Conservation (phyloP, 2,329 filamentous ascomycete genomes). For the Cladobotryum mycophilum region DNA sequence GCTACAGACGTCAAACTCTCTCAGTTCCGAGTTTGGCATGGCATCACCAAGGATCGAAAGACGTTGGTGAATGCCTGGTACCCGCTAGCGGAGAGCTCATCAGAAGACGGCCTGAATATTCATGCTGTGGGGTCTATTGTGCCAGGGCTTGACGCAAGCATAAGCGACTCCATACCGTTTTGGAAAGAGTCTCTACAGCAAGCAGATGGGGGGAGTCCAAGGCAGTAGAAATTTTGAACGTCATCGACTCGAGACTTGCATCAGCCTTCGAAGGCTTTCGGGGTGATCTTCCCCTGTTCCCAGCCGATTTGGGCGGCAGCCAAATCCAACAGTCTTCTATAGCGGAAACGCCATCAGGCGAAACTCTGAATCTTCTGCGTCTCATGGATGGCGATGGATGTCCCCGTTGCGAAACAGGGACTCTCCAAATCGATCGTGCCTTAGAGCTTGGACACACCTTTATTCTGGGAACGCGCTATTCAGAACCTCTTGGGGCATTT, state of each 20-base stretch:
- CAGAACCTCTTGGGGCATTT: slow-evolving; percentile 61
- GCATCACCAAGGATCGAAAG: slow-evolving; percentile 60
- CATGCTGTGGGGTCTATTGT: slow-evolving; percentile 60
- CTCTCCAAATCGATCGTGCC: slow-evolving; percentile 60
- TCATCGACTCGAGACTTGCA: slow-evolving; percentile 28
- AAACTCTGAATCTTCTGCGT: slow-evolving; percentile 54
- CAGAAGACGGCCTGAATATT: slow-evolving; percentile 37
- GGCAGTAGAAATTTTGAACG: slow-evolving; percentile 24
- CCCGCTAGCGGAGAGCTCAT: slow-evolving; percentile 30
- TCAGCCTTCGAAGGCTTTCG: slow-evolving; percentile 19
- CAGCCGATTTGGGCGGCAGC: slow-evolving; percentile 11
- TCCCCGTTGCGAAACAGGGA: slow-evolving; percentile 58
- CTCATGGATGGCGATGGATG: slow-evolving; percentile 65
- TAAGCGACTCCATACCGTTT: slow-evolving; percentile 51
- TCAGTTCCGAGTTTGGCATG: slow-evolving; percentile 47
- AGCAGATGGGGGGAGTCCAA: slow-evolving; percentile 3
- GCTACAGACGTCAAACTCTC: slow-evolving; percentile 1
- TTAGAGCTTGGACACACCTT: slow-evolving; percentile 96
- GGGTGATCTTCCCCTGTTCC: slow-evolving; percentile 20
- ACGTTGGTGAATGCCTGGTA: slow-evolving; percentile 67
- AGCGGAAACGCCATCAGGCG: slow-evolving; percentile 30
- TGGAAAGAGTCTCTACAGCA: slow-evolving; percentile 40
- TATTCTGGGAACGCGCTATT: slow-evolving; percentile 85
- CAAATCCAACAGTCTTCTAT: slow-evolving; percentile 15
- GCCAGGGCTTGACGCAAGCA: slow-evolving; percentile 63